Evolutionary conservation across 345 rosid genomes (phyloP).

Genomic region (Citrus cavaleriei): DNA sequence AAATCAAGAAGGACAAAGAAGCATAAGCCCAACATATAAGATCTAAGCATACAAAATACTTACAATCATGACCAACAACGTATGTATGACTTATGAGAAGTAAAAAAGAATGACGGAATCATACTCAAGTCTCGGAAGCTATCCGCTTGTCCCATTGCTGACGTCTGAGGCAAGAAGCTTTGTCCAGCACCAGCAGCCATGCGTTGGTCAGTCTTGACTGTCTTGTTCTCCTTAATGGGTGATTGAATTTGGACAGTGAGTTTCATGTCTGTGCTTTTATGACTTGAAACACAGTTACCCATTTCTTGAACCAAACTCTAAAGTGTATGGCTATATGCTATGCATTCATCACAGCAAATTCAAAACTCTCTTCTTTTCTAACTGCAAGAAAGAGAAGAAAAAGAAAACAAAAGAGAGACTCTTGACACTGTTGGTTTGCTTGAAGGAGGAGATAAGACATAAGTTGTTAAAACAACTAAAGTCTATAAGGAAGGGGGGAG

Average conservation of each 20-base stretch:
- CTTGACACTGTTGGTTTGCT: constrained; percentile 14
- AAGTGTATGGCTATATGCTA: not conserved
- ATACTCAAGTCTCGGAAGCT: constrained; percentile 28
- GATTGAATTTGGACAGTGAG: constrained; percentile 28
- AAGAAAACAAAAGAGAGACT: not conserved
- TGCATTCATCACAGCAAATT: not conserved
- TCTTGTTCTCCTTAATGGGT: constrained; percentile 19
- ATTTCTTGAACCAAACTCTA: constrained; percentile 17
- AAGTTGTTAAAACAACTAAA: constrained; percentile 21
- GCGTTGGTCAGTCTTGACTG: constrained; percentile 8
- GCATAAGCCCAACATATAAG: not conserved
- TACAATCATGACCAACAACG: not conserved
- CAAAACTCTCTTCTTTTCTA: not conserved
- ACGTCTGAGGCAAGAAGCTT: constrained; percentile 15
- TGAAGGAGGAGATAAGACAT: not conserved
- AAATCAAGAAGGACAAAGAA: not conserved
- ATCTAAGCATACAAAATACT: not conserved
- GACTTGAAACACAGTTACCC: constrained; percentile 44
- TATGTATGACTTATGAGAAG: not conserved
- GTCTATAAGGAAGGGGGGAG: not conserved
- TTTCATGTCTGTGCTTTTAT: constrained; percentile 21
- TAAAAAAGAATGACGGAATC: constrained; percentile 13
- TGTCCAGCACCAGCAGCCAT: constrained; percentile 15
- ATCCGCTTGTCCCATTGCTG: constrained; percentile 4
- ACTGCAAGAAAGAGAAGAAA: constrained; percentile 3